Evolutionary conservation across 495 filamentous ascomycete species (phyloP).

Genomic region (Trichoderma gamsii): DNA sequence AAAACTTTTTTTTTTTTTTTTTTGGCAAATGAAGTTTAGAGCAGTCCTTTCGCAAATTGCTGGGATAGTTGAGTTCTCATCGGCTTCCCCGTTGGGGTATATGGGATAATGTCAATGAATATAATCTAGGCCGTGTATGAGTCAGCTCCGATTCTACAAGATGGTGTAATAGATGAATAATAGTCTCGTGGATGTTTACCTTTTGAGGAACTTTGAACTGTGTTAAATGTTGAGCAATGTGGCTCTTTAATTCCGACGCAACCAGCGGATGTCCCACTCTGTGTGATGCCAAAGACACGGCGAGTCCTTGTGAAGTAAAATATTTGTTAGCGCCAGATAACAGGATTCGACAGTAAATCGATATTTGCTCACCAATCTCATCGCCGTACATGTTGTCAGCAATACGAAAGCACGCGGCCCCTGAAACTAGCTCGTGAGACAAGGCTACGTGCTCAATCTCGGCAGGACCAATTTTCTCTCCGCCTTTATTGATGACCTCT

Average conservation of each 20-base stretch:
- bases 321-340: background rate
- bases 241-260: background rate
- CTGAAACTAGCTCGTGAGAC: conserved; percentile 59
- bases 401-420: conserved; percentile 77
- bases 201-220: background rate
- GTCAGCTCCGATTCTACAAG: background rate
- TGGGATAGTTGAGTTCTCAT: background rate
- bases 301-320: background rate
- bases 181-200: background rate
- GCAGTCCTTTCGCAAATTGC: background rate
- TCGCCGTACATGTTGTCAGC: conserved; percentile 72
- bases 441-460: conserved; percentile 74
- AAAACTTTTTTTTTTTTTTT: background rate
- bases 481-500: conserved; percentile 78
- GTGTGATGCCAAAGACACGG: background rate
- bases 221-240: background rate
- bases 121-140: background rate
- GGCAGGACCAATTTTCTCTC: conserved; percentile 77
- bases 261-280: background rate
- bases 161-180: background rate
- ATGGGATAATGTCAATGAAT: background rate
- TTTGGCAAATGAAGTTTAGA: background rate
- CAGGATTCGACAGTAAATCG: background rate
- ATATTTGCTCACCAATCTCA: conserved; percentile 50
- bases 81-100: background rate